Conservation (phyloP, 2,329 filamentous ascomycete species). For the Xylaria sp. region DNA sequence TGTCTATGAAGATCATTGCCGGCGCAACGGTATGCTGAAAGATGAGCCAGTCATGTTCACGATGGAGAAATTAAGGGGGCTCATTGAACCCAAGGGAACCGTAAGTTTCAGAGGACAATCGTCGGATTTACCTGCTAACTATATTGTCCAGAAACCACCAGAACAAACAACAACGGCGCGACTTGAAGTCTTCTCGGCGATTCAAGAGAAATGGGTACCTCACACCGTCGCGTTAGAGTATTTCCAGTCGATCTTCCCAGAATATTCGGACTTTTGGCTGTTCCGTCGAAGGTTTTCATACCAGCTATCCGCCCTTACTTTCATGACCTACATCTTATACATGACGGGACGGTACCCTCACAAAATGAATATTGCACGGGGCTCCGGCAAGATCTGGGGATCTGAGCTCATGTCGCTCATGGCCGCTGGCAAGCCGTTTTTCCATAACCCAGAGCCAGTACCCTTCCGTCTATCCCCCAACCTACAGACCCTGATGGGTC, state of each 20-base stretch:
- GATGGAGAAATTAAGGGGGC: slow-evolving; percentile 88
- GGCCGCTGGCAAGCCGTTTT: slow-evolving; percentile 84
- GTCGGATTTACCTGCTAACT: slow-evolving; percentile 35
- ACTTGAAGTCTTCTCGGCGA: slow-evolving; percentile 92
- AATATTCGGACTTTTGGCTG: slow-evolving; percentile 95
- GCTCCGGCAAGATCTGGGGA: slow-evolving; percentile 94
- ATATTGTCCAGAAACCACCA: slow-evolving; percentile 65
- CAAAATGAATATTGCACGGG: slow-evolving; percentile 91
- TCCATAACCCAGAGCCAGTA: slow-evolving; percentile 94
- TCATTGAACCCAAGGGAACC: slow-evolving; percentile 74
- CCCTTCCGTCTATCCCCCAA: slow-evolving; percentile 98
- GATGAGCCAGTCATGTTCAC: slow-evolving; percentile 96
- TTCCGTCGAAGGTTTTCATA: slow-evolving; percentile 98
- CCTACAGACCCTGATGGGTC: slow-evolving; percentile 94
- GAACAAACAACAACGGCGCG: slow-evolving; percentile 79
- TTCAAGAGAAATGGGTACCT: slow-evolving; percentile 93
- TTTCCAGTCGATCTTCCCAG: slow-evolving; percentile 88
- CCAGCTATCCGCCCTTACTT: slow-evolving; percentile 92
- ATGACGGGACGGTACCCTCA: slow-evolving; percentile 96
- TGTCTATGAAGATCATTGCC: slow-evolving; percentile 96
- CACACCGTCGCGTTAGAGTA: slow-evolving; percentile 85
- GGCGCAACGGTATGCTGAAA: slow-evolving; percentile 86
- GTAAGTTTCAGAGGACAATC: slow-evolving; percentile 55
- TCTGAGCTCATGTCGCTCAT: slow-evolving; percentile 93
- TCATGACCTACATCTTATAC: slow-evolving; percentile 98